These are phyloP conservation scores for Fusarium sp. DNA, from an alignment of 2,329 filamentous ascomycete species.

Conservation along the genomic window DNA sequence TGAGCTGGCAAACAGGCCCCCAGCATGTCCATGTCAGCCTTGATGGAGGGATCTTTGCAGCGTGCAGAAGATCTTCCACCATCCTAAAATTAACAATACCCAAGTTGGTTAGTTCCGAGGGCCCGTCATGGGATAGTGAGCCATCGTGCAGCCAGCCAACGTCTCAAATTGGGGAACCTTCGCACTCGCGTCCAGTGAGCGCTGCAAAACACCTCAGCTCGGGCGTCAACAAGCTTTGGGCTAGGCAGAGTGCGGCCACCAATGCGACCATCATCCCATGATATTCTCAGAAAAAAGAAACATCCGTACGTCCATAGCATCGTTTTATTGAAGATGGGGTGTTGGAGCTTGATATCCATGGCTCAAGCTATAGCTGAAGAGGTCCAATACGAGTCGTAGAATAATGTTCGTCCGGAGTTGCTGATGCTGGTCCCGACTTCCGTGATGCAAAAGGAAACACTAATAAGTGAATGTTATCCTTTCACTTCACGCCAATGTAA, in stretches of 20 bases:
- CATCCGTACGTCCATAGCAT: constrained; percentile 4
- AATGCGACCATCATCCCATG: constrained; percentile 24
- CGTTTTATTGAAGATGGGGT: constrained; percentile 1
- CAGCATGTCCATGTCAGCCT: constrained; percentile 32
- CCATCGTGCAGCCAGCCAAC: constrained; percentile 14
- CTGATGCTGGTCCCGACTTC: not conserved
- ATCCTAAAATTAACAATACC: constrained; percentile 29
- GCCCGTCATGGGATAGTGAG: not conserved
- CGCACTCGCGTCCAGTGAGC: constrained; percentile 19
- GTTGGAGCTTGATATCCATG: not conserved
- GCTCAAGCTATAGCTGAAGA: not conserved
- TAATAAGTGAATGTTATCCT: not conserved
- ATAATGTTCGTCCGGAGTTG: not conserved
- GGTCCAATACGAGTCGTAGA: not conserved
- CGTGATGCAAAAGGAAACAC: not conserved
- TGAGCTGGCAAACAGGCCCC: constrained; percentile 11
- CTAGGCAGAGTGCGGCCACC: constrained; percentile 37
- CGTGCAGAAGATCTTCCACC: constrained; percentile 20
- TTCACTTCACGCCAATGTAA: not conserved
- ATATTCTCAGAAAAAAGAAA: constrained; percentile 33
- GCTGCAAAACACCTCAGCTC: constrained; percentile 17
- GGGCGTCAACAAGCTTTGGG: constrained; percentile 27
- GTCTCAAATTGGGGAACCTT: constrained; percentile 20
- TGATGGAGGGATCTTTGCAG: constrained; percentile 18
- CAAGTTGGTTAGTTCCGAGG: constrained; percentile 28